Percentiles rank a stretch among this genome's conserved stretches.
Evolutionary conservation across 1,139 yeast genomes (phyloP).

Genomic region (Suhomyces panamericanus): DNA sequence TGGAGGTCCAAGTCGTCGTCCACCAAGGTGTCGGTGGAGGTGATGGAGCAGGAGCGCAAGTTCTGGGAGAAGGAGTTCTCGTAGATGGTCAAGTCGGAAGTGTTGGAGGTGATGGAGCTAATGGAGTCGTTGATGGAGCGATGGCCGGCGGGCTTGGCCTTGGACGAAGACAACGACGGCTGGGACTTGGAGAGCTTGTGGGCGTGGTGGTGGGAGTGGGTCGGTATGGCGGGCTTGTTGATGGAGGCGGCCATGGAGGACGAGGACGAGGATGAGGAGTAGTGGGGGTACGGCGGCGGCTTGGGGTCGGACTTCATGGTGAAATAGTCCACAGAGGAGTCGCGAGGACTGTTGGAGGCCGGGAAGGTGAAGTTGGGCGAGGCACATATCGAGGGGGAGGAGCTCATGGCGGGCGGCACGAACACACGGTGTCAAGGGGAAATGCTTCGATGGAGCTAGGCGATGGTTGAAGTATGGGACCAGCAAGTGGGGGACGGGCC

Average conservation of each 20-base stretch:
- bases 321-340: conserved; percentile 20
- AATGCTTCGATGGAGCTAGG: conserved; percentile 2
- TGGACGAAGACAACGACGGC: neutral
- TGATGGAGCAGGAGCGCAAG: conserved; percentile 14
- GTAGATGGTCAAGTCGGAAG: conserved; percentile 18
- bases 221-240: conserved; percentile 2
- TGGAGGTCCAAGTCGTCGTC: conserved; percentile 12
- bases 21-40: conserved; percentile 14
- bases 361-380: conserved; percentile 20
- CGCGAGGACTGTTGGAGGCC: conserved; percentile 12
- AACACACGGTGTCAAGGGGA: neutral
- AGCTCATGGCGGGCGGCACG: conserved; percentile 11
- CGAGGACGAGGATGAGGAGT: neutral
- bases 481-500: neutral
- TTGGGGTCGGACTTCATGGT: conserved; percentile 13
- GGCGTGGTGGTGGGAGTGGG: conserved; percentile 7
- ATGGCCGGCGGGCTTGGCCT: conserved; percentile 5
- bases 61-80: conserved; percentile 10
- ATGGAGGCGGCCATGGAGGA: neutral
- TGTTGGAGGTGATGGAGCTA: conserved; percentile 22
- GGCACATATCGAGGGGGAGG: conserved; percentile 17
- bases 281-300: conserved; percentile 3
- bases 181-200: conserved; percentile 3
- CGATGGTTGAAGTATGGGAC: neutral
- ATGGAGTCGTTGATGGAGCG: conserved; percentile 16